A percentile compares a stretch with the other conserved stretches of the same genome.
These are phyloP conservation scores for Scedosporium apiospermum DNA, from an alignment of 2,329 filamentous ascomycete species.

Conservation along the genomic window DNA sequence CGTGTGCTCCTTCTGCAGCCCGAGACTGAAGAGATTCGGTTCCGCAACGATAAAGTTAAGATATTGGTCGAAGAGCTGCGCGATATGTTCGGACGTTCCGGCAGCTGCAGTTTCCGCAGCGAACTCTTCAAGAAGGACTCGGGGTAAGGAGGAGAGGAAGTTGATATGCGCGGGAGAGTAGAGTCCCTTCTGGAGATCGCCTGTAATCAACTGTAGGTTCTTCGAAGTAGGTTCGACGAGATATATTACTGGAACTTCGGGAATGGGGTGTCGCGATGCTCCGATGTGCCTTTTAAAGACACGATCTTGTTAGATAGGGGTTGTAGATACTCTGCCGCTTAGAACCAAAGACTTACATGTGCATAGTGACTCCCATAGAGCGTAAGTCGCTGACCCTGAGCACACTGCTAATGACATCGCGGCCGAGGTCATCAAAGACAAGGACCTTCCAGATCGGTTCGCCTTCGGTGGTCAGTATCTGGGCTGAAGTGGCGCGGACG, in stretches of 20 bases:
- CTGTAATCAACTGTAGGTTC: constrained; percentile 76
- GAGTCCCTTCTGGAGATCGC: constrained; percentile 74
- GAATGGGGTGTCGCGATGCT: constrained; percentile 70
- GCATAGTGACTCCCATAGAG: constrained; percentile 91
- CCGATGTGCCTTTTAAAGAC: constrained; percentile 33
- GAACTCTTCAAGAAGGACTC: constrained; percentile 89
- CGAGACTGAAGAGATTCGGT: constrained; percentile 88
- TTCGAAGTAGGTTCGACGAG: constrained; percentile 79
- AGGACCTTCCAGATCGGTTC: constrained; percentile 97
- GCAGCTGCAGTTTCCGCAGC: constrained; percentile 77
- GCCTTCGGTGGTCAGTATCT: constrained; percentile 75
- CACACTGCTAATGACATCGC: constrained; percentile 95
- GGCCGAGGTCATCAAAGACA: constrained; percentile 83
- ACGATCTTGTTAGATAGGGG: background rate
- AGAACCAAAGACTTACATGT: constrained; percentile 52
- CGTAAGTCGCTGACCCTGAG: constrained; percentile 87
- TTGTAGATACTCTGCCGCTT: background rate
- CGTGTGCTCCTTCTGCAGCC: constrained; percentile 80
- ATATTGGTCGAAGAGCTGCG: constrained; percentile 93
- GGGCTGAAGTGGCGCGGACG: constrained; percentile 54
- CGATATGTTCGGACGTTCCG: constrained; percentile 79
- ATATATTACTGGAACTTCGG: constrained; percentile 93
- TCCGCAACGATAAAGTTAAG: constrained; percentile 96
- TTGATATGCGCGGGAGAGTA: constrained; percentile 96
- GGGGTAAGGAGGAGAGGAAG: constrained; percentile 87